These are phyloP conservation scores for Cenchrus fungigraminus DNA, from an alignment of 176 grass and related monocot species.

Conservation along the genomic window DNA sequence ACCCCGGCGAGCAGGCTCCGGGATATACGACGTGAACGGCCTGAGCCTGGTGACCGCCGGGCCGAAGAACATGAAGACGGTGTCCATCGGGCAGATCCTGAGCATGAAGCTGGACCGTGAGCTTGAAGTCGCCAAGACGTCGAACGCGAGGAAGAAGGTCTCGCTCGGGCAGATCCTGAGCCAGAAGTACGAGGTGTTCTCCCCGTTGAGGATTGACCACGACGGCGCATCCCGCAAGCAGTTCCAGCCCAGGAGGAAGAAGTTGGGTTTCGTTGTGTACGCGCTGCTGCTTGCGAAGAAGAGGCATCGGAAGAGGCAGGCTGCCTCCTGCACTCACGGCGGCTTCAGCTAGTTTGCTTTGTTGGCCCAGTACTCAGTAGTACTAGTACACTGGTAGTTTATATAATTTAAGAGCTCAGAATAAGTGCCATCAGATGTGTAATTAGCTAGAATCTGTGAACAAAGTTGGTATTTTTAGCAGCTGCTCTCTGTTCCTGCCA, in stretches of 20 bases:
- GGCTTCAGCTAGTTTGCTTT: conserved; percentile 43
- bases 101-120: conserved; percentile 78
- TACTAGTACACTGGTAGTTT: not conserved
- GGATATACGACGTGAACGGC: conserved; percentile 80
- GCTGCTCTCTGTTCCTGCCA: not conserved
- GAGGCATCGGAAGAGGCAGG: conserved; percentile 62
- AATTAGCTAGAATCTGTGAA: conserved; percentile 41
- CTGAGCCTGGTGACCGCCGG: conserved; percentile 67
- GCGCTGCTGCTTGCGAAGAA: conserved; percentile 66
- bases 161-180: conserved; percentile 87
- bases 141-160: conserved; percentile 45
- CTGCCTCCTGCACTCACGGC: conserved; percentile 33
- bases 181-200: conserved; percentile 72
- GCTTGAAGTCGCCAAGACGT: conserved; percentile 43
- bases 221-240: conserved; percentile 55
- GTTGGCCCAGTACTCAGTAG: not conserved
- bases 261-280: conserved; percentile 61
- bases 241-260: conserved; percentile 63
- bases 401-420: conserved; percentile 12
- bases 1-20: conserved; percentile 37
- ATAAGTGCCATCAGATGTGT: conserved; percentile 45
- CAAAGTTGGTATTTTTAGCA: conserved; percentile 36
- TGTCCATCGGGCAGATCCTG: conserved; percentile 97
- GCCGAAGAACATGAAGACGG: conserved; percentile 35
- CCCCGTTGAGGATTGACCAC: conserved; percentile 54